Conservation (phyloP, 129 eudicot species). For the Artemisia tridentata region DNA sequence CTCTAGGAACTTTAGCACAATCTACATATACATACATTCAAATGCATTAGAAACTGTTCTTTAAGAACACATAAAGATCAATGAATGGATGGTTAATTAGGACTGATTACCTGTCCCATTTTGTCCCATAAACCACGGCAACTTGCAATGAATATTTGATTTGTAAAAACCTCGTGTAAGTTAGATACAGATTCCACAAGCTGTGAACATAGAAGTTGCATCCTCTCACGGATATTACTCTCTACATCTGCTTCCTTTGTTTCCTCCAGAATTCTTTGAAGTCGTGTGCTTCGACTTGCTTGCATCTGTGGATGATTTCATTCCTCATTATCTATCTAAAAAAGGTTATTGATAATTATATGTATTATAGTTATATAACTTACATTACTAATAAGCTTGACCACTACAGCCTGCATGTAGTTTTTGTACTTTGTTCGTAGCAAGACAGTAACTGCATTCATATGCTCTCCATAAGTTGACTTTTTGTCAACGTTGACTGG, state of each 20-base stretch:
- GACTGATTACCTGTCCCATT: constrained; percentile 77
- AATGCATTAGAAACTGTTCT: constrained; percentile 25
- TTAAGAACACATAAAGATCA: constrained; percentile 2
- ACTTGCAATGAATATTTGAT: constrained; percentile 67
- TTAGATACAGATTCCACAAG: constrained; percentile 68
- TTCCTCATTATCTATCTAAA: neutral
- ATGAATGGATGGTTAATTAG: neutral
- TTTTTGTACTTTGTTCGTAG: constrained; percentile 85
- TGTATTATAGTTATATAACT: constrained; percentile 8
- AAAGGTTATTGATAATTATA: neutral
- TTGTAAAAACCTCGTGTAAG: constrained; percentile 79
- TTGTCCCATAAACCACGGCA: constrained; percentile 89
- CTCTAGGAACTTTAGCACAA: constrained; percentile 77
- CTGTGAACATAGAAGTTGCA: constrained; percentile 72
- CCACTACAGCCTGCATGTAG: constrained; percentile 80
- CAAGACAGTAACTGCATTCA: constrained; percentile 77
- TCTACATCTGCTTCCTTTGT: constrained; percentile 91
- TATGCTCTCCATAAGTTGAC: constrained; percentile 81
- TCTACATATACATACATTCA: constrained; percentile 32
- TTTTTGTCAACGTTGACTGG: constrained; percentile 66
- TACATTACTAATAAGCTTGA: constrained; percentile 77
- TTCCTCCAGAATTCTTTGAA: constrained; percentile 86
- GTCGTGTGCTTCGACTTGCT: constrained; percentile 68
- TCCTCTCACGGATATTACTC: constrained; percentile 76
- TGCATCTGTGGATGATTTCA: constrained; percentile 43